Conservation (phyloP, 1,284 basidiomycete species). For the Ceratobasidium sp. region DNA sequence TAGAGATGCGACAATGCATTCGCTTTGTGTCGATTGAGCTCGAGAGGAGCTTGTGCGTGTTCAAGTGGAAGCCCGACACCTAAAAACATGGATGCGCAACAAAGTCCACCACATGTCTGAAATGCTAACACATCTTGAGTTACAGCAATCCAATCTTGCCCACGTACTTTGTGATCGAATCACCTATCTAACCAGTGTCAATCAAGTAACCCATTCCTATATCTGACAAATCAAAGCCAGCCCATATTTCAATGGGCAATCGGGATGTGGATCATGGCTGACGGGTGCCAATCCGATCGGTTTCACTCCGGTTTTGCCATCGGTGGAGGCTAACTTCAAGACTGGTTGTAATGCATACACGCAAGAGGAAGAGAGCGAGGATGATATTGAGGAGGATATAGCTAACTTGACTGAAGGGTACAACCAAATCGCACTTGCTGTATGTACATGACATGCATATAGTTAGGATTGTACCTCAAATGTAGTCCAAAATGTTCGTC, state of each 20-base stretch:
- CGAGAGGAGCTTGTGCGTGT: constrained; percentile 37
- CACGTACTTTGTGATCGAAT: neutral
- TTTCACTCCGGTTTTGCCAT: neutral
- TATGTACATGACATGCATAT: neutral
- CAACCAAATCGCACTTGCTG: neutral
- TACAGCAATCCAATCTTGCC: neutral
- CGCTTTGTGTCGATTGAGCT: constrained; percentile 36
- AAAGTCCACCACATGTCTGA: neutral
- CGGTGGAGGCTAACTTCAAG: too few relatives aligned
- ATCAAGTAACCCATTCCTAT: neutral
- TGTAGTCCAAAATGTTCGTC: too few relatives aligned
- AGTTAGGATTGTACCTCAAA: too few relatives aligned
- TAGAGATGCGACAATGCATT: constrained; percentile 30
- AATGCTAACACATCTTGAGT: neutral
- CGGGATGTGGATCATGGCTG: neutral
- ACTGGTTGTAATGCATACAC: neutral
- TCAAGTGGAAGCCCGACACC: neutral
- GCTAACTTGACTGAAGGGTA: neutral
- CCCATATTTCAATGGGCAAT: neutral
- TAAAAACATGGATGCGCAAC: constrained; percentile 4
- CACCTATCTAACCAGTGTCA: neutral
- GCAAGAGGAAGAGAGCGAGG: neutral
- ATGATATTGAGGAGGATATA: neutral
- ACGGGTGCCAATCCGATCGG: neutral
- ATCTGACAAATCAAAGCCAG: neutral